Base-by-base conservation (phyloP, 768 basidiomycete genomes). In the Chlorophyllum brunneum region DNA sequence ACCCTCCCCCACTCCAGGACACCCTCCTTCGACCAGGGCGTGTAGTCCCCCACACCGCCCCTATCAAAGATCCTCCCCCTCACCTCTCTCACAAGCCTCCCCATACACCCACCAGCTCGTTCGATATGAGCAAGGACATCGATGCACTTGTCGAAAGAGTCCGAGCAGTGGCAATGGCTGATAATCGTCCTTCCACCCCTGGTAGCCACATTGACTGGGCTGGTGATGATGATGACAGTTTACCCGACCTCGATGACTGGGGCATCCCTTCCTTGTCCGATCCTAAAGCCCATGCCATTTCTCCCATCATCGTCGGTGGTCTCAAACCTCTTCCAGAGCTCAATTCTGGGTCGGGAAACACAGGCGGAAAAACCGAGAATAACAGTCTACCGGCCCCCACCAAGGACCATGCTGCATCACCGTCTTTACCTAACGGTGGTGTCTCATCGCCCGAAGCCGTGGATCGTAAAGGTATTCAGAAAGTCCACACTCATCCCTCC, bases 131-230 rank as follows among this genome's bases (percentile, higher is more conserved):
- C 40, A 76, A 78, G 44, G 78, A 86, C 56, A 82, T 91, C 45
- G 83, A 89, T 63, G 81, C 82, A n/a, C 73, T 89, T 9, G 88
- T 90, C 11, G 86, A 91, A 62, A 85, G 81, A 46, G 83, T 88
- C 9, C 73, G 87, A 42, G 82, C 86, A 7, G 80, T 82, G 5
- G 86, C 86, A 7, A 87, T 89, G 81, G 82, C 75, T 27, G 74
- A 80, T 47, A 74, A 81, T 60, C 71, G 86, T 38, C 83, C 87
- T 10, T 70, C 78, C 13, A 86, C 86, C 1, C 86, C 86, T 11
- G 85, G 83, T 29, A 87, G 82, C 53, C 88, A 92, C 57, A 86
- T 92, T 53, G 89, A 92, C 66, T 93, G 91, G 91, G 91, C 91
- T 36, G 86, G 85, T 30, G 88, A 92, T 58, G 90, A 93, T 51